phyloP scores from a whole-genome alignment of 768 basidiomycete species.

The Saitozyma sp. region DNA sequence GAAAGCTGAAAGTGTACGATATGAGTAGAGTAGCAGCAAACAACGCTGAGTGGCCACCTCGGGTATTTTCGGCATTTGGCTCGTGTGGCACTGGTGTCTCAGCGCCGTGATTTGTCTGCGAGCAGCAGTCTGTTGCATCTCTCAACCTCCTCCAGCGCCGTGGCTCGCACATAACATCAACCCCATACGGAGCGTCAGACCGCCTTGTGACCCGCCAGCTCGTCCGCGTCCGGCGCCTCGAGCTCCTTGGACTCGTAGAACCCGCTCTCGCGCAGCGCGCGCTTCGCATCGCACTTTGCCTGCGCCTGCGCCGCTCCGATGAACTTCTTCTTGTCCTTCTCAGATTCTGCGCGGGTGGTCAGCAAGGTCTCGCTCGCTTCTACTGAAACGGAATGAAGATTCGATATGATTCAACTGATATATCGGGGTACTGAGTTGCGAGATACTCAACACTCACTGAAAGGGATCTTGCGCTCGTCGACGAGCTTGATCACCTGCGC shows the following conservation, averaged over 20 bases:
- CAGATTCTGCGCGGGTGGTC: neutral
- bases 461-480: conserved; percentile 42
- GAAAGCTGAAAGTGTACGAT: no score
- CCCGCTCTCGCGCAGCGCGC: conserved; percentile 39
- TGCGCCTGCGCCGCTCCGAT: conserved; percentile 26
- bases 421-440: no score
- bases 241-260: conserved; percentile 31
- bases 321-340: conserved; percentile 33
- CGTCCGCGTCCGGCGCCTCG: conserved; percentile 35
- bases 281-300: conserved; percentile 33
- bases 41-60: no score
- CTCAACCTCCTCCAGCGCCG: neutral
- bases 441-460: conserved; percentile 30
- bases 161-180: conserved; percentile 15
- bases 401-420: no score
- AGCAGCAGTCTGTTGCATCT: neutral
- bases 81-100: no score
- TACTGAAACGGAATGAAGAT: no score
- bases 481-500: conserved; percentile 34
- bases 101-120: neutral
- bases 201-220: conserved; percentile 29
- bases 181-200: conserved; percentile 31
- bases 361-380: neutral
- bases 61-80: no score
- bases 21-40: no score